Conservation (phyloP, 2,329 filamentous ascomycete species). For the Sporothrix pallida region DNA sequence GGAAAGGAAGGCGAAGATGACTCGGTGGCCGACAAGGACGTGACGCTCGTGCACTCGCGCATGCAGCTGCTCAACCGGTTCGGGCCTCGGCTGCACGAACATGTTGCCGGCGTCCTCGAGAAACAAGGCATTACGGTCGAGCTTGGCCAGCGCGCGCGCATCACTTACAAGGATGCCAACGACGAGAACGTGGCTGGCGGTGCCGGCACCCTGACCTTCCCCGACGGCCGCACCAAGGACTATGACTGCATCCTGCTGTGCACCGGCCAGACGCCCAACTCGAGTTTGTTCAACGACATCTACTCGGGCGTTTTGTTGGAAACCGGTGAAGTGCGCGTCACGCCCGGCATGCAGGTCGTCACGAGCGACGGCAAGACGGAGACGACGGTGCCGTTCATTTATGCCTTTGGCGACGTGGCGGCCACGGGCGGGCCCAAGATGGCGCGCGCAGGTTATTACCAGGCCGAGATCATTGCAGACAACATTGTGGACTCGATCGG, state of each 20-base stretch:
- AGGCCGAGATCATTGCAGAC: slow-evolving; percentile 58
- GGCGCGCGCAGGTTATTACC: slow-evolving; percentile 55
- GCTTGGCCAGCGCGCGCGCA: slow-evolving; percentile 57
- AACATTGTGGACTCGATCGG: slow-evolving; percentile 51
- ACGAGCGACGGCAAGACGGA: neutral
- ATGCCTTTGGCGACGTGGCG: slow-evolving; percentile 68
- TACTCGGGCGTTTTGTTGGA: slow-evolving; percentile 52
- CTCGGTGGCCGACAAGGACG: slow-evolving; percentile 55
- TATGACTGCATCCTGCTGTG: slow-evolving; percentile 55
- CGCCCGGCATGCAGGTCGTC: slow-evolving; percentile 61
- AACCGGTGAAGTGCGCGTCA: slow-evolving; percentile 59
- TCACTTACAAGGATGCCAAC: slow-evolving; percentile 44
- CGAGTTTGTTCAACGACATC: slow-evolving; percentile 53
- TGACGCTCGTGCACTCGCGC: slow-evolving; percentile 65
- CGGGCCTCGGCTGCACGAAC: slow-evolving; percentile 41
- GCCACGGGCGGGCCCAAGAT: slow-evolving; percentile 58
- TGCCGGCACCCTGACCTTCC: slow-evolving; percentile 51
- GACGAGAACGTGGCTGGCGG: slow-evolving; percentile 38
- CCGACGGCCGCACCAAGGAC: slow-evolving; percentile 48
- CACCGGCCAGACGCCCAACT: slow-evolving; percentile 64
- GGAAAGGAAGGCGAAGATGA: slow-evolving; percentile 47
- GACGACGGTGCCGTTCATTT: slow-evolving; percentile 56
- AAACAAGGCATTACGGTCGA: slow-evolving; percentile 57
- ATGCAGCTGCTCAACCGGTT: slow-evolving; percentile 53
- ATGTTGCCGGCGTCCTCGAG: slow-evolving; percentile 50